Evolutionary conservation across 225 moss, liverwort and hornwort species (phyloP), one percentile per base, ranked within the genome.

Genomic region (Neckera pumila): DNA sequence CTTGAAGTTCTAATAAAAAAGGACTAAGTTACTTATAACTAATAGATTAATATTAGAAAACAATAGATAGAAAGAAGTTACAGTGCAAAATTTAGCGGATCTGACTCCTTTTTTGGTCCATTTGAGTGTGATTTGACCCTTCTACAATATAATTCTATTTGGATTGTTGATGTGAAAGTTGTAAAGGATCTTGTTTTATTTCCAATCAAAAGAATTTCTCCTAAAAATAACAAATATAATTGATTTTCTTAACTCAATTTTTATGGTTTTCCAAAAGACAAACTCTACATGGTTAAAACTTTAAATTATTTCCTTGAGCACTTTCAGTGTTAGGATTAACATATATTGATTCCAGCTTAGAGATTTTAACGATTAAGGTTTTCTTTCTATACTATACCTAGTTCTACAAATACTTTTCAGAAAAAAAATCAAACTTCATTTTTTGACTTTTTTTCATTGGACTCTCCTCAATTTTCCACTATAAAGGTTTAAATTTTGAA

Each of bases 171-270:
- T 43, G 10, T 28, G 17, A 45, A 45, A 73, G 2, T 30, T 45
- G 3, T 27, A 1, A 47, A 73, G 18, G 30, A 7, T 6, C 30
- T 17, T 47, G 0, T 73, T 17, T 30, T 47, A 1, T 17, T 73
- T 2, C 2, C 6, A 45, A 30, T 30, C 0, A 30, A 0, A 11
- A 21, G 5, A 4, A 19, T 12, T 12, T 60, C 3, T 26, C 2
- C 13, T 27, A 27, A 61, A 61, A 61, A 7, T 59, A 27, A 13
- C 60, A 7, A 61, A 61, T 27, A 61, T 27, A 7, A 27, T 69
- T 23, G 22, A 38, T 38, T 22, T 67, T 67, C 38, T 38, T 3
- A 38, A 38, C 12, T 38, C 18, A 17, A 34, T 9, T 58, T 58
- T 22, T 23, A 23, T 58, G 23, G 23, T 58, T 58, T 21, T 23